phyloP scores from a whole-genome alignment of 2,329 filamentous ascomycete species.

The Sordariomycetes sp. region DNA sequence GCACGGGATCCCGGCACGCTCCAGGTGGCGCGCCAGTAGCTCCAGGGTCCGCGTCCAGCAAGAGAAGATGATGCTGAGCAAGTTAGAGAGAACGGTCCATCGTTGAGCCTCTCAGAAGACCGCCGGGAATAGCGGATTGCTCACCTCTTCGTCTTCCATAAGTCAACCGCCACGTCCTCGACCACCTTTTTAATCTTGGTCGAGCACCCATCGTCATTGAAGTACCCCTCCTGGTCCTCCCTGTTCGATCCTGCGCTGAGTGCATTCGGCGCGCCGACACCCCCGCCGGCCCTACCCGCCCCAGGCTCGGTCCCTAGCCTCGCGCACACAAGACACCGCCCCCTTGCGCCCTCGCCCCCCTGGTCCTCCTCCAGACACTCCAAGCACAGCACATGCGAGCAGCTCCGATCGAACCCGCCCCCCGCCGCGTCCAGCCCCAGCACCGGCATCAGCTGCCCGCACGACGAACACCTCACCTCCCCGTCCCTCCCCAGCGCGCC shows the following conservation, averaged over 20 bases:
- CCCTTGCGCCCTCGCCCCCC: background rate
- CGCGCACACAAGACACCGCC: background rate
- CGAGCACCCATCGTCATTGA: constrained; percentile 15
- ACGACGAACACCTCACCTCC: constrained; percentile 16
- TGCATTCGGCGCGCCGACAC: too few relatives aligned
- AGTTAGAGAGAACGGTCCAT: constrained; percentile 9
- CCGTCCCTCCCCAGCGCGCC: constrained; percentile 11
- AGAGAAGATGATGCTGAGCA: constrained; percentile 30
- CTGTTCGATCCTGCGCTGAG: background rate
- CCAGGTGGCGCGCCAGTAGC: constrained; percentile 20
- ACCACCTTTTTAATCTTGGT: constrained; percentile 21
- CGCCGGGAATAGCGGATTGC: constrained; percentile 1
- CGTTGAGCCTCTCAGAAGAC: constrained; percentile 6
- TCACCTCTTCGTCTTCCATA: constrained; percentile 15
- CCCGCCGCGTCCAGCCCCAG: constrained; percentile 11
- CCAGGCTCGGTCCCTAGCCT: background rate
- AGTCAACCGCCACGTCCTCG: constrained; percentile 15
- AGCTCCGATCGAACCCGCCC: constrained; percentile 13
- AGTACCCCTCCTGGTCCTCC: constrained; percentile 13
- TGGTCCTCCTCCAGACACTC: constrained; percentile 16
- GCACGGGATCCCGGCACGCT: constrained; percentile 14
- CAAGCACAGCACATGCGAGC: constrained; percentile 19
- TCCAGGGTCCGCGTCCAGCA: constrained; percentile 32
- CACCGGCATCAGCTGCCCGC: constrained; percentile 21
- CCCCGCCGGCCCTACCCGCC: too few relatives aligned